Percentiles rank a stretch among this genome's conserved stretches.
phyloP scores from a whole-genome alignment of 192 early-diverging fungal genomes.

The Podochytrium sp. region DNA sequence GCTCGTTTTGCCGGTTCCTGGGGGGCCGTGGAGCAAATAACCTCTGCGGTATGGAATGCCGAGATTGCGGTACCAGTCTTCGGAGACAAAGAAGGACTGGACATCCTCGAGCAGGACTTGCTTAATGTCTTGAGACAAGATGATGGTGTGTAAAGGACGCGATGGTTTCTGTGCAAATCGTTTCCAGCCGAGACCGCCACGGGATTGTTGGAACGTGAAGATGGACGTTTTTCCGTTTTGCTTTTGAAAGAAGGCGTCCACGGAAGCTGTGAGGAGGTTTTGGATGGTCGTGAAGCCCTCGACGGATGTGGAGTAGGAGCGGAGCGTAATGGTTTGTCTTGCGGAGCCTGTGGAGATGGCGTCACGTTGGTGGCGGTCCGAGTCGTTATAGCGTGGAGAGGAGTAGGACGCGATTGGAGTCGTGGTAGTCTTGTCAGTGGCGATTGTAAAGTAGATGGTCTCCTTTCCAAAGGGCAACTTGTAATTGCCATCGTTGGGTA shows the following conservation, averaged over 20 bases:
- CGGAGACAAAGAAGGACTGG: conserved; percentile 56
- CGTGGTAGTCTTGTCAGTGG: background rate
- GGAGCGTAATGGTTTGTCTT: background rate
- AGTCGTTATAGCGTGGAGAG: background rate
- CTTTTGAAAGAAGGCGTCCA: conserved; percentile 9
- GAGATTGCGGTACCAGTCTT: conserved; percentile 60
- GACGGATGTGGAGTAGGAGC: background rate
- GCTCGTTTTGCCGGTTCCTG: conserved; percentile 90
- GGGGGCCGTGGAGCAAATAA: conserved; percentile 85
- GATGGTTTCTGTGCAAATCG: background rate
- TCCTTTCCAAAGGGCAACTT: background rate
- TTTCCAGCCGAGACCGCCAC: background rate
- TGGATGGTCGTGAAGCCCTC: background rate
- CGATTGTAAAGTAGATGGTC: background rate
- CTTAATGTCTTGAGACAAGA: background rate
- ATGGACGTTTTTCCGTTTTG: background rate
- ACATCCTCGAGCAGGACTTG: conserved; percentile 14
- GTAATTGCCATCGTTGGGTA: background rate
- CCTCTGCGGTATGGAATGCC: conserved; percentile 90
- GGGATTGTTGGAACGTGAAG: background rate
- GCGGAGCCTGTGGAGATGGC: background rate
- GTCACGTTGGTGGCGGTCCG: background rate
- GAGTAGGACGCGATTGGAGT: background rate
- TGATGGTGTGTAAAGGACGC: conserved; percentile 13
- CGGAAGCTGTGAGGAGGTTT: background rate